These are phyloP conservation scores for Alternaria ventricosa DNA, from an alignment of 2,329 filamentous ascomycete genomes.

Conservation along the genomic window DNA sequence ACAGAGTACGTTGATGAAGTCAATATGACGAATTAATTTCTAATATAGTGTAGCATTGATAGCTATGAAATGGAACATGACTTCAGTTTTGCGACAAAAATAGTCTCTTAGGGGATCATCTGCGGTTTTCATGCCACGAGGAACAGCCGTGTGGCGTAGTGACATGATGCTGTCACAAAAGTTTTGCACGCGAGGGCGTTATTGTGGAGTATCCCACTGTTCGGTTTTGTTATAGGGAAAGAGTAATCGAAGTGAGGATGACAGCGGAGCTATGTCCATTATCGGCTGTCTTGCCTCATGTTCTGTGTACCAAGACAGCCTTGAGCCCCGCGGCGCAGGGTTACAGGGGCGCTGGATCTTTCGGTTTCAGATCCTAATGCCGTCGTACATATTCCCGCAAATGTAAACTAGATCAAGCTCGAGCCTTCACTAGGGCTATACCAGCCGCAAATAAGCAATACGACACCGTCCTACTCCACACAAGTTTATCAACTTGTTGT, in stretches of 20 bases:
- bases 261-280: neutral
- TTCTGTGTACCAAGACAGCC: neutral
- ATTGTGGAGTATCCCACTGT: neutral
- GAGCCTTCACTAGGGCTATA: neutral
- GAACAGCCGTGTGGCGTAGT: neutral
- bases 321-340: neutral
- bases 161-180: neutral
- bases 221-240: neutral
- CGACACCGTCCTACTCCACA: neutral
- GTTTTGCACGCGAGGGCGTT: neutral
- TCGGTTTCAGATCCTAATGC: neutral
- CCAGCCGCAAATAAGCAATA: neutral
- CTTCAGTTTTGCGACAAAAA: neutral
- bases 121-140: neutral
- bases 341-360: neutral
- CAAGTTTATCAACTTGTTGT: neutral
- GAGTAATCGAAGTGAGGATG: neutral
- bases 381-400: neutral
- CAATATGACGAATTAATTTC: neutral
- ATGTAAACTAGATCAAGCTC: neutral
- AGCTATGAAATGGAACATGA: neutral
- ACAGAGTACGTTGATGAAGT: constrained; percentile 20
- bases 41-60: constrained; percentile 24
- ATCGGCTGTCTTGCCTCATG: neutral
- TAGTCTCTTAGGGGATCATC: neutral